Evolutionary conservation across 495 filamentous ascomycete genomes (phyloP).

Genomic region (Neurospora africana): DNA sequence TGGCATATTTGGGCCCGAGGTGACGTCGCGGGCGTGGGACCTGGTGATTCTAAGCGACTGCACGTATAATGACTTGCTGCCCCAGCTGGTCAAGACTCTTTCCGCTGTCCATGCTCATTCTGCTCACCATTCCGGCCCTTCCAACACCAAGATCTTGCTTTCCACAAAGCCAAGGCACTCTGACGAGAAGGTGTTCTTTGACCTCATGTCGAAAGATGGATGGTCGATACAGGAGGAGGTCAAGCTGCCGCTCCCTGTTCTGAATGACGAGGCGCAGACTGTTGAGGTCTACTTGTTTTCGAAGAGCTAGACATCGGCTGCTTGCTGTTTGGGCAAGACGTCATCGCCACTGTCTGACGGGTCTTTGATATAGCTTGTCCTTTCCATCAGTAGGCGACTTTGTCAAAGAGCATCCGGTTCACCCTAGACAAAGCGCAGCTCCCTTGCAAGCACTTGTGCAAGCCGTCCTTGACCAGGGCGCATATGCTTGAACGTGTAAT

Average conservation of each 20-base stretch:
- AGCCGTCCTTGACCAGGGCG: not conserved
- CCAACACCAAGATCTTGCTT: constrained; percentile 45
- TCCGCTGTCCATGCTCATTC: constrained; percentile 33
- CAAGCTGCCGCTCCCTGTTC: constrained; percentile 44
- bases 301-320: constrained; percentile 5
- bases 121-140: not conserved
- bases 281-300: constrained; percentile 51
- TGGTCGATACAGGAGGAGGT: constrained; percentile 41
- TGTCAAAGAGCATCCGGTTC: not conserved
- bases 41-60: constrained; percentile 81
- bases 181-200: constrained; percentile 70
- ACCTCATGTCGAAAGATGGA: constrained; percentile 52
- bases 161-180: constrained; percentile 79
- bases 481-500: not conserved
- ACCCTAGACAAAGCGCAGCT: not conserved
- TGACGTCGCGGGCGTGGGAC: constrained; percentile 43
- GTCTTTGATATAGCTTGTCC: not conserved
- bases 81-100: constrained; percentile 63
- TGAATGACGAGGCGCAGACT: constrained; percentile 45
- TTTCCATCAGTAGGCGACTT: not conserved
- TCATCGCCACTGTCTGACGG: not conserved
- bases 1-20: constrained; percentile 25
- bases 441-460: not conserved
- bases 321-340: not conserved
- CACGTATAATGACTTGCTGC: constrained; percentile 87